Percentiles rank a stretch among this genome's conserved stretches.
phyloP scores from a whole-genome alignment of 1,139 yeast species.

The Suzukiozyma palmioleophila region DNA sequence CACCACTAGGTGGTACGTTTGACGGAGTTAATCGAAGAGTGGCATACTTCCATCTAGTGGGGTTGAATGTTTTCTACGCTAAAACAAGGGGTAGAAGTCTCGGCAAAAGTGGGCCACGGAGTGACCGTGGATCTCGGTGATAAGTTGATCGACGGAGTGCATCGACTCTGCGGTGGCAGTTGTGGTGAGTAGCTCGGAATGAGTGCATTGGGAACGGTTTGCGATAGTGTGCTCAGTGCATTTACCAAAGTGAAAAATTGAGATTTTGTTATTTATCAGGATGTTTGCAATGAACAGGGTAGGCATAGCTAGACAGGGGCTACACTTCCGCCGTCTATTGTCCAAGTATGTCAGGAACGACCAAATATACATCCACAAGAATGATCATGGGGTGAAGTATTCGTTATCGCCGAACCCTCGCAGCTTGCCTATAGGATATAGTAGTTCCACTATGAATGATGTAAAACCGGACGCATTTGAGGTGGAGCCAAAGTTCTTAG shows the following conservation, averaged over 20 bases:
- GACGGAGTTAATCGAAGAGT: too few relatives aligned
- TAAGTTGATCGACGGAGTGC: too few relatives aligned
- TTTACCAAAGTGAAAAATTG: slow-evolving; percentile 1
- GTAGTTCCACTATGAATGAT: background rate
- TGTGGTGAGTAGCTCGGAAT: too few relatives aligned
- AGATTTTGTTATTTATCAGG: background rate
- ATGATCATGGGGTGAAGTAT: background rate
- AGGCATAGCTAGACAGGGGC: background rate
- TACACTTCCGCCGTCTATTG: background rate
- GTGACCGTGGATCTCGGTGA: too few relatives aligned
- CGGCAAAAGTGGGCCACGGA: too few relatives aligned
- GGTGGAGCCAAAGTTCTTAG: slow-evolving; percentile 25
- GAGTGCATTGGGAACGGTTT: too few relatives aligned
- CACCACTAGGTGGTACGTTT: too few relatives aligned
- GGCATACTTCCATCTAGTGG: too few relatives aligned
- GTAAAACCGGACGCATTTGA: slow-evolving; percentile 20
- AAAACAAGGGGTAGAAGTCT: too few relatives aligned
- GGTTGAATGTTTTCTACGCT: too few relatives aligned
- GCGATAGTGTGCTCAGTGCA: background rate
- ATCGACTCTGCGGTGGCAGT: too few relatives aligned
- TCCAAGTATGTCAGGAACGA: background rate
- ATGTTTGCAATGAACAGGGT: background rate
- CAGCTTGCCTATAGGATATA: slow-evolving; percentile 3
- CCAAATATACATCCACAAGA: slow-evolving; percentile 2
- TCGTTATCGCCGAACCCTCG: slow-evolving; percentile 1